Conservation (phyloP, 2,329 filamentous ascomycete genomes). For the Aspergillus nomiae region DNA sequence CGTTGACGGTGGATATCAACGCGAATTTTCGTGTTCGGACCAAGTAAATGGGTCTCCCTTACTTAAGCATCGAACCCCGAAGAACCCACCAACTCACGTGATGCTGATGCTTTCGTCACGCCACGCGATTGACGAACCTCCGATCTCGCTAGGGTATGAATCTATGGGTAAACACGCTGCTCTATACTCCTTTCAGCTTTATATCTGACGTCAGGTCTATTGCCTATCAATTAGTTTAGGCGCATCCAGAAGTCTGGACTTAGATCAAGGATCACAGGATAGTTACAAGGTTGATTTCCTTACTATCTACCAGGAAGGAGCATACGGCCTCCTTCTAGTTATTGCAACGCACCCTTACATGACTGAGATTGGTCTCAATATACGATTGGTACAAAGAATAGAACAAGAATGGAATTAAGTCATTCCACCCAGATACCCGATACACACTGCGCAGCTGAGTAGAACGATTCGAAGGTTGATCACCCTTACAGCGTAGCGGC, state of each 20-base stretch:
- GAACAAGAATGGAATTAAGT: conserved; percentile 11
- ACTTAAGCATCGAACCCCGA: conserved; percentile 4
- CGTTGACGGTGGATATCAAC: conserved; percentile 31
- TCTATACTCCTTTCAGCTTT: background rate
- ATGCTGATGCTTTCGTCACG: conserved; percentile 3
- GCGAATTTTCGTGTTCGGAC: conserved; percentile 39
- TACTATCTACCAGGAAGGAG: background rate
- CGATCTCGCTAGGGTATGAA: conserved; percentile 3
- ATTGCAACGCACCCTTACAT: background rate
- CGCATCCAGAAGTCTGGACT: background rate
- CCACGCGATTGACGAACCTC: conserved; percentile 1
- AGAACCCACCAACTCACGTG: background rate
- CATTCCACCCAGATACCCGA: conserved; percentile 5
- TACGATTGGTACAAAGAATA: conserved; percentile 7
- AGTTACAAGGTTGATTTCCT: background rate
- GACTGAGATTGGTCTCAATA: conserved; percentile 4
- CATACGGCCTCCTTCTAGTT: background rate
- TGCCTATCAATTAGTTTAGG: background rate
- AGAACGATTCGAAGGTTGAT: conserved; percentile 7
- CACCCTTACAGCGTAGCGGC: conserved; percentile 37
- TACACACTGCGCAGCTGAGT: conserved; percentile 3
- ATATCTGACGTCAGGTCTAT: background rate
- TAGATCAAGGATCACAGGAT: too few species aligned
- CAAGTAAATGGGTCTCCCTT: conserved; percentile 29
- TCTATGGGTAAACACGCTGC: background rate